Conservation (phyloP, 371 early-diverging fungal genomes). For the Mortierella sp. region DNA sequence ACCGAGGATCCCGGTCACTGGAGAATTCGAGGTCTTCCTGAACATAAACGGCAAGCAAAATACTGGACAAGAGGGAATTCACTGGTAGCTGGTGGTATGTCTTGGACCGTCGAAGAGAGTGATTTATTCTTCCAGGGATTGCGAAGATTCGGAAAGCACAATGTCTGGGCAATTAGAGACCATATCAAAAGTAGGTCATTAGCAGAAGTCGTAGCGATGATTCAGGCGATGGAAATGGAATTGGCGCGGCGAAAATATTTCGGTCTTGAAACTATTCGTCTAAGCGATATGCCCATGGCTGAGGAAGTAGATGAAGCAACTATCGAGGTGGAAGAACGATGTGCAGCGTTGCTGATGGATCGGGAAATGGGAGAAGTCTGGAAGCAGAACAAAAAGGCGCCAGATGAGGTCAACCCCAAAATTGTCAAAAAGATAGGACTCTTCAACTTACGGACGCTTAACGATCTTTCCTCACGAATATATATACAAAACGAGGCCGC, state of each 20-base stretch:
- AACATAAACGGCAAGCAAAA: neutral
- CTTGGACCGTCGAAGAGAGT: constrained; percentile 35
- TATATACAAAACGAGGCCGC: constrained; percentile 40
- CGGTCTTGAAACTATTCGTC: neutral
- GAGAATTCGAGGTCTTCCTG: neutral
- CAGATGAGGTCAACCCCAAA: neutral
- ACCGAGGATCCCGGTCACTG: neutral
- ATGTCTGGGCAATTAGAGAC: constrained; percentile 51
- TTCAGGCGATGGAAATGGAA: constrained; percentile 47
- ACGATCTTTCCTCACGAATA: constrained; percentile 23
- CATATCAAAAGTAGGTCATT: constrained; percentile 37
- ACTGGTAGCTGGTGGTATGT: constrained; percentile 43
- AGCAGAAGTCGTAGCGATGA: constrained; percentile 48
- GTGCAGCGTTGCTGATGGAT: constrained; percentile 18
- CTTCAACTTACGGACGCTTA: constrained; percentile 30
- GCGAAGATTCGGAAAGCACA: constrained; percentile 50
- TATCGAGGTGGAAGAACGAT: constrained; percentile 27
- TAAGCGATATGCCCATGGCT: constrained; percentile 53
- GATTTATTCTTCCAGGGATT: constrained; percentile 44
- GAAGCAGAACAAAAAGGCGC: constrained; percentile 1
- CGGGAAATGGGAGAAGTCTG: constrained; percentile 11
- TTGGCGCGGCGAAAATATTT: constrained; percentile 19
- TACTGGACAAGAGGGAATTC: constrained; percentile 19
- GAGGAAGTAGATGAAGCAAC: constrained; percentile 29
- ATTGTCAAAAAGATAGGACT: constrained; percentile 16